A percentile compares a stretch with the other conserved stretches of the same genome.
Conservation (phyloP, 2,329 filamentous ascomycete species). For the Nakataea oryzae region DNA sequence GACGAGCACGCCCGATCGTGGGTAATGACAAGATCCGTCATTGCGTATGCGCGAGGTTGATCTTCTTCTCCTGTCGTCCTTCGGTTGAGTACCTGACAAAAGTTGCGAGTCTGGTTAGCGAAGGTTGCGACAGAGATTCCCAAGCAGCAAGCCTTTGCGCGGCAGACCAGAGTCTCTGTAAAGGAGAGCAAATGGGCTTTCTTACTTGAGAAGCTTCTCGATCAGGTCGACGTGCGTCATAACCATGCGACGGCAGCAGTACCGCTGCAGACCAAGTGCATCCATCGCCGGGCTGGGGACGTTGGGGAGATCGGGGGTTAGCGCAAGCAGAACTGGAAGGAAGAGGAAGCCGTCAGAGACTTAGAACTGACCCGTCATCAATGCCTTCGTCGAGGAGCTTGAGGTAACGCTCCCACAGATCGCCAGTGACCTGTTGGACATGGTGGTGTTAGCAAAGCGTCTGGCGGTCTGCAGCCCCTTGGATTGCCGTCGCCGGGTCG, state of each 20-base stretch:
- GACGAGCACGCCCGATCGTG: neutral
- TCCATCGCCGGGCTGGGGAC: slow-evolving; percentile 84
- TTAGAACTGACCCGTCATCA: slow-evolving; percentile 55
- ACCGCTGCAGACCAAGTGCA: slow-evolving; percentile 82
- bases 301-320: slow-evolving; percentile 12
- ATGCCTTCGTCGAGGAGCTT: slow-evolving; percentile 72
- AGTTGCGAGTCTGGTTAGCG: neutral
- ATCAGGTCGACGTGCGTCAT: slow-evolving; percentile 99
- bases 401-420: slow-evolving; percentile 95
- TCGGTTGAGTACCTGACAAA: slow-evolving; percentile 48
- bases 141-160: neutral
- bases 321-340: neutral
- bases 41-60: slow-evolving; percentile 15
- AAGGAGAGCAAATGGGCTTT: neutral
- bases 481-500: neutral
- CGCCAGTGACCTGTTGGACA: slow-evolving; percentile 69
- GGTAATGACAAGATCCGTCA: neutral
- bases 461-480: neutral
- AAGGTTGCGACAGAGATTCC: neutral
- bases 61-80: slow-evolving; percentile 53
- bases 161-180: too few relatives aligned
- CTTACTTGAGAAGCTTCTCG: slow-evolving; percentile 91
- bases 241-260: slow-evolving; percentile 98
- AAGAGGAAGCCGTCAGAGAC: neutral
- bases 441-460: slow-evolving; percentile 20